phyloP scores from a whole-genome alignment of 2,329 filamentous ascomycete species.

The Aspergillus sp. region DNA sequence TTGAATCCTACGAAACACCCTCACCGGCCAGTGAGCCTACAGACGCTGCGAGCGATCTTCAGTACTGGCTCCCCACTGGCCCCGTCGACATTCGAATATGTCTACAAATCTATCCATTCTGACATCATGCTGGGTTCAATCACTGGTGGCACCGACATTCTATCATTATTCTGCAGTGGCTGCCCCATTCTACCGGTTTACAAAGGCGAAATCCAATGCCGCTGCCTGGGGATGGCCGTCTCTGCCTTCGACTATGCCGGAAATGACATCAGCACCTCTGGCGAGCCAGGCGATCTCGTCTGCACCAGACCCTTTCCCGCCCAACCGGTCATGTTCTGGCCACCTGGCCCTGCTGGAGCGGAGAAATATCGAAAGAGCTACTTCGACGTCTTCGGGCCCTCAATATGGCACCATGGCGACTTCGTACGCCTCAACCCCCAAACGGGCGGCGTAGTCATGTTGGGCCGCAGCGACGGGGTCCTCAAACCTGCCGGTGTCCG shows the following conservation, averaged over 20 bases:
- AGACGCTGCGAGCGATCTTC: slow-evolving; percentile 71
- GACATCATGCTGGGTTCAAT: slow-evolving; percentile 85
- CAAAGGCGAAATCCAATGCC: slow-evolving; percentile 67
- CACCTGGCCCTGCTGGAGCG: slow-evolving; percentile 54
- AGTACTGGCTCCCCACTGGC: slow-evolving; percentile 88
- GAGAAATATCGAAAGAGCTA: slow-evolving; percentile 77
- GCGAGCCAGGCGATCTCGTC: slow-evolving; percentile 76
- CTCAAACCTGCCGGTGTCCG: slow-evolving; percentile 85
- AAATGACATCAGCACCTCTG: slow-evolving; percentile 50
- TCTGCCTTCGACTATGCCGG: slow-evolving; percentile 49
- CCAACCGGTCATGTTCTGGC: slow-evolving; percentile 83
- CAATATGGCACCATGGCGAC: slow-evolving; percentile 86
- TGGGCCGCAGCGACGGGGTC: slow-evolving; percentile 85
- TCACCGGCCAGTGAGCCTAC: slow-evolving; percentile 31
- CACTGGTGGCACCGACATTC: slow-evolving; percentile 92
- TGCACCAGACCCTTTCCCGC: slow-evolving; percentile 81
- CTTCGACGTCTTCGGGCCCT: slow-evolving; percentile 68
- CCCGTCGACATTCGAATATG: slow-evolving; percentile 84
- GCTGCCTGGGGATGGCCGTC: slow-evolving; percentile 72
- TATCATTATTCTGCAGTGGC: slow-evolving; percentile 84
- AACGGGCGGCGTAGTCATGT: slow-evolving; percentile 77
- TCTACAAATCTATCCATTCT: slow-evolving; percentile 73
- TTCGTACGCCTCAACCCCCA: slow-evolving; percentile 65
- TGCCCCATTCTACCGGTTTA: slow-evolving; percentile 67
- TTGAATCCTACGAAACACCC: slow-evolving; percentile 51